Conservation (phyloP, 2,329 filamentous ascomycete species). For the Hypomyces perniciosus region DNA sequence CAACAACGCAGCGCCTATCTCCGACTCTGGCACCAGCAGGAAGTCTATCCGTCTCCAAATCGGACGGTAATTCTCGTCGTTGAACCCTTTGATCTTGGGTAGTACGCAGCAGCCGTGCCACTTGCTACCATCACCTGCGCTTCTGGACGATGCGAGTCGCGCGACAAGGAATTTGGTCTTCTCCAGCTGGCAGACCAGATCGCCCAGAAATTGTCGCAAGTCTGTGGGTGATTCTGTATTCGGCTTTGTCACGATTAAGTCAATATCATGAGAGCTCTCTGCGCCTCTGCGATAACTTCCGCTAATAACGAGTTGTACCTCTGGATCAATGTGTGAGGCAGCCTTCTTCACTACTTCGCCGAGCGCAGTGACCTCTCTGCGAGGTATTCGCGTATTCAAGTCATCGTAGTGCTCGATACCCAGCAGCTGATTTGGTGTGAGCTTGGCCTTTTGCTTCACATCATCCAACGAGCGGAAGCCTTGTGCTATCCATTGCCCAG, state of each 20-base stretch:
- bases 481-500: slow-evolving; percentile 68
- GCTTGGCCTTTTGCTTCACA: slow-evolving; percentile 51
- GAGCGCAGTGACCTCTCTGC: slow-evolving; percentile 66
- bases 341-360: slow-evolving; percentile 56
- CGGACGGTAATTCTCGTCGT: slow-evolving; percentile 27
- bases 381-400: slow-evolving; percentile 71
- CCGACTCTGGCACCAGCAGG: slow-evolving; percentile 69
- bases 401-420: slow-evolving; percentile 77
- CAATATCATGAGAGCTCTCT: slow-evolving; percentile 70
- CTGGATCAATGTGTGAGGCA: slow-evolving; percentile 53
- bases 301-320: slow-evolving; percentile 65
- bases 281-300: slow-evolving; percentile 84
- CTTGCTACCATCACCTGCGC: slow-evolving; percentile 58
- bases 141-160: slow-evolving; percentile 53
- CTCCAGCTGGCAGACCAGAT: slow-evolving; percentile 58
- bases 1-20: slow-evolving; percentile 80
- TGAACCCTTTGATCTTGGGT: slow-evolving; percentile 37
- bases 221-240: slow-evolving; percentile 47
- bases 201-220: slow-evolving; percentile 56
- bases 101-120: slow-evolving; percentile 84
- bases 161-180: slow-evolving; percentile 60
- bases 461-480: slow-evolving; percentile 73
- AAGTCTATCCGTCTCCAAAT: slow-evolving; percentile 81
- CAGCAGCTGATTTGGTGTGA: slow-evolving; percentile 65
- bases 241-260: slow-evolving; percentile 72